A percentile compares a stretch with the other conserved stretches of the same genome.
Evolutionary conservation across 2,329 filamentous ascomycete genomes (phyloP).

Genomic region (Colletotrichum zoysiae): DNA sequence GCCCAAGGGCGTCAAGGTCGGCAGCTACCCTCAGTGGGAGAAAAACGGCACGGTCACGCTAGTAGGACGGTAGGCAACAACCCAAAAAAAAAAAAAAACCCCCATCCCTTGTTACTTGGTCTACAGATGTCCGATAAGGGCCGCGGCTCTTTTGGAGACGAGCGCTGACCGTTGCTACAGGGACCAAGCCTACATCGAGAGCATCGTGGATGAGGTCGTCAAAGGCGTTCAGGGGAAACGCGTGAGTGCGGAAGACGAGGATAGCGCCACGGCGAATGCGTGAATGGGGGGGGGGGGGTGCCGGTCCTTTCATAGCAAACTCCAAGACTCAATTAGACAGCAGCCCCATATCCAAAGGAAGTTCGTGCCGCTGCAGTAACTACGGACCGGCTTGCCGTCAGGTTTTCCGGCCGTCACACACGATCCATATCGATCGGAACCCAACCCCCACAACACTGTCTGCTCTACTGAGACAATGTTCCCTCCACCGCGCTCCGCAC

Average conservation of each 20-base stretch:
- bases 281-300: neutral
- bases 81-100: no score
- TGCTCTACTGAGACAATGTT: neutral
- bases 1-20: conserved; percentile 87
- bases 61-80: conserved; percentile 72
- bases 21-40: conserved; percentile 94
- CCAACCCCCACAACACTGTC: neutral
- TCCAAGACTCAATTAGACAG: conserved; percentile 26
- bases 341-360: conserved; percentile 12
- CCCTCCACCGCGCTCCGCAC: neutral
- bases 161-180: conserved; percentile 53
- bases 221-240: conserved; percentile 79
- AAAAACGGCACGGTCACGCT: conserved; percentile 94
- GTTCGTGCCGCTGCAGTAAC: conserved; percentile 17
- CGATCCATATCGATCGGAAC: conserved; percentile 17
- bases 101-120: neutral
- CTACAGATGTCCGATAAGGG: neutral
- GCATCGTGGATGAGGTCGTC: conserved; percentile 81
- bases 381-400: conserved; percentile 8
- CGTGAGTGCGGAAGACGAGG: conserved; percentile 78
- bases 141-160: neutral
- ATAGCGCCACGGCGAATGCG: conserved; percentile 57
- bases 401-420: conserved; percentile 22
- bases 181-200: conserved; percentile 82
- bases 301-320: conserved; percentile 8